phyloP scores from a whole-genome alignment of 768 basidiomycete species.

The Lentinula edodes region DNA sequence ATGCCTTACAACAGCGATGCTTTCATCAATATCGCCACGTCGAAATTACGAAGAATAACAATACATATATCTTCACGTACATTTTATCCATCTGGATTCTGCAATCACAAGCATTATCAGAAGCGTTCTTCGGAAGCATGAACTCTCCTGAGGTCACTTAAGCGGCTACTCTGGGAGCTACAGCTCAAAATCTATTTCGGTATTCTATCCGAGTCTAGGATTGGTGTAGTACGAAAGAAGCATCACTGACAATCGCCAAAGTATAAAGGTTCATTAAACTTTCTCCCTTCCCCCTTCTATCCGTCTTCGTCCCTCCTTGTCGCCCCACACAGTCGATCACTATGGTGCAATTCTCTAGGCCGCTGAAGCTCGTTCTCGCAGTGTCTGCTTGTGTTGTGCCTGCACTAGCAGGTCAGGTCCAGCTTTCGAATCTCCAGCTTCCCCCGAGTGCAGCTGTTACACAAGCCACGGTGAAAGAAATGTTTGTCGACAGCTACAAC shows the following conservation, averaged over 20 bases:
- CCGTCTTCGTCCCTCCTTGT: not conserved
- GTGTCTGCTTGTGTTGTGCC: not conserved
- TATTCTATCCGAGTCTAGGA: not conserved
- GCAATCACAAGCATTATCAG: not conserved
- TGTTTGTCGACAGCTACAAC: conserved; percentile 35
- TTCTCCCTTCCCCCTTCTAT: not conserved
- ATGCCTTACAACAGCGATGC: not conserved
- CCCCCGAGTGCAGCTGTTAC: conserved; percentile 29
- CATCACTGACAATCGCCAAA: not conserved
- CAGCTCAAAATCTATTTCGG: not conserved
- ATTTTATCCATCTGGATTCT: not conserved
- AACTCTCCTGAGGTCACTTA: not conserved
- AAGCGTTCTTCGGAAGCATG: not conserved
- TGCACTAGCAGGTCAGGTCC: conserved; percentile 21
- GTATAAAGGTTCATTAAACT: not conserved
- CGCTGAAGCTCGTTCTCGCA: not conserved
- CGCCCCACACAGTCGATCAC: not conserved
- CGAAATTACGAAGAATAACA: not conserved
- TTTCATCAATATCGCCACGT: not conserved
- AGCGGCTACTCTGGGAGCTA: not conserved
- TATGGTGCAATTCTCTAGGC: not conserved
- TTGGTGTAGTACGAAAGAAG: not conserved
- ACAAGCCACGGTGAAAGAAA: conserved; percentile 28
- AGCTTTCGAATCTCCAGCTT: conserved; percentile 28
- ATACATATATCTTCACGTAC: not conserved